Base-by-base conservation (phyloP, 306 rosid species). In the Vigna unguiculata region DNA sequence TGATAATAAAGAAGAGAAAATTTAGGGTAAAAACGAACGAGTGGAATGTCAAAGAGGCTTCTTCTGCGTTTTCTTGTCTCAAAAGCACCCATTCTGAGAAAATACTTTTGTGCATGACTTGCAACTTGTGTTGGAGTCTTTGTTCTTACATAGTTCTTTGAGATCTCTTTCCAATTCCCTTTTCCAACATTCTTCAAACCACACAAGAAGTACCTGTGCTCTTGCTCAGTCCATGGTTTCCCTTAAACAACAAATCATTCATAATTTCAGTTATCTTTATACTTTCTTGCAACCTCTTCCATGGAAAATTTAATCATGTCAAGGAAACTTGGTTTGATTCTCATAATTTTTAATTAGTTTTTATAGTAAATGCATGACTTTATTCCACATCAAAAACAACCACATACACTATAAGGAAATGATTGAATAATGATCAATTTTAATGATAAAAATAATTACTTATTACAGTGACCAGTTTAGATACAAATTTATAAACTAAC, bases 41-140 rank as follows among this genome's bases (percentile, higher is more conserved):
- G 76, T 38, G 87, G 72, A 62, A 90, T 82, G 74, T 90, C 94
- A 45, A 90, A 90, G 25, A 84, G 83, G 69, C 94, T 90, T 25
- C 86, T 74, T 82, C 90, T 80, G 36, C 84, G 90, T 58, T 80
- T 87, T 70, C 76, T 82, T 76, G 62, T 84, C 14, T 86, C 80
- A 22, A 55, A 72, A 1, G 83, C 66, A n/a, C 82, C 76, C 4
- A 69, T 78, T 63, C 90, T 80, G 16, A 86, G 79, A 72, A 86
- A 90, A 41, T 84, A 87, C 49, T 91, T 91, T 46, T 88, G 96
- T 1, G 96, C 96, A 78, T 90, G 96, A n/a, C 91, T 90, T 0
- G 93, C 93, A 47, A 90, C 89, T 34, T 90, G 96, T 0, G 90
- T 83, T 7, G 93, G 83, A 16, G 88, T 81, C 62, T 89, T 86